Evolutionary conservation across 768 basidiomycete species (phyloP).

Genomic region (Serendipita sp.): DNA sequence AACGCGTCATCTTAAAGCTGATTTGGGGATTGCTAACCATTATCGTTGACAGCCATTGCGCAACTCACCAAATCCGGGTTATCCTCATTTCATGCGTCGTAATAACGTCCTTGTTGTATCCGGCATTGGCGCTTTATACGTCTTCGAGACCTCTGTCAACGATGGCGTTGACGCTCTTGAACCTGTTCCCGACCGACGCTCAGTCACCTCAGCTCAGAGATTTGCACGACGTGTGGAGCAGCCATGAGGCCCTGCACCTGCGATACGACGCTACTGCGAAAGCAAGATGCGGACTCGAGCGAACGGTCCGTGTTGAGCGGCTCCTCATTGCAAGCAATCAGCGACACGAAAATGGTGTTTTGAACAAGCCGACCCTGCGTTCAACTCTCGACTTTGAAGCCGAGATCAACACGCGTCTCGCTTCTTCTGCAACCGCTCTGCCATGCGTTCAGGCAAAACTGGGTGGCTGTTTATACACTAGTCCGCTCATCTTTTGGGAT

Average conservation of each 20-base stretch:
- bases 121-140: slow-evolving; percentile 73
- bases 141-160: slow-evolving; percentile 46
- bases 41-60: slow-evolving; percentile 48
- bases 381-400: slow-evolving; percentile 51
- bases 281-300: slow-evolving; percentile 52
- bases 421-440: slow-evolving; percentile 21
- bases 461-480: slow-evolving; percentile 51
- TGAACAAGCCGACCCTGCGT: slow-evolving; percentile 46
- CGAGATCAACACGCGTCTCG: slow-evolving; percentile 32
- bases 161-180: slow-evolving; percentile 33
- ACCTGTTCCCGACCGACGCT: slow-evolving; percentile 33
- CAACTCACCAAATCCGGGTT: slow-evolving; percentile 78
- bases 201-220: slow-evolving; percentile 34
- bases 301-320: slow-evolving; percentile 62
- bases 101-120: slow-evolving; percentile 79
- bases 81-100: slow-evolving; percentile 78
- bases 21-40: neutral
- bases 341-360: slow-evolving; percentile 29
- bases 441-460: slow-evolving; percentile 40
- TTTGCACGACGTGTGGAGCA: slow-evolving; percentile 57
- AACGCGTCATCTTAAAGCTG: neutral
- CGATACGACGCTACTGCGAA: slow-evolving; percentile 56
- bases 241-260: slow-evolving; percentile 42
- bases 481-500: slow-evolving; percentile 62
- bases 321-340: slow-evolving; percentile 49